Evolutionary conservation across 1,139 yeast species (phyloP).

Genomic region (Sugiyamaella pinicola): DNA sequence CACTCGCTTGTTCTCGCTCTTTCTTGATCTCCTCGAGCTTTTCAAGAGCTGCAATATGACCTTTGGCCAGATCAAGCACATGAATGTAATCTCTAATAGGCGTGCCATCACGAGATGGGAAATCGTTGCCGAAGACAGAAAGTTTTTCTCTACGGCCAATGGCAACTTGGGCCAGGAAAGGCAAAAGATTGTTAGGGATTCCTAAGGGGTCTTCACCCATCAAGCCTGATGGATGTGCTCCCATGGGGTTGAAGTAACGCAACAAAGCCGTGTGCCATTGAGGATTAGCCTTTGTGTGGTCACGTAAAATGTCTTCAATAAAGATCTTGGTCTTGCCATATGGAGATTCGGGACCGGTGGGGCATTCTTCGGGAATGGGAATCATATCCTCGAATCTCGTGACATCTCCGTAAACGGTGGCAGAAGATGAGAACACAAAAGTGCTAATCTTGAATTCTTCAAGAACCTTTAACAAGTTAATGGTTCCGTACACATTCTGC

Average conservation of each 20-base stretch:
- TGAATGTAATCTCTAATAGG: conserved; percentile 83
- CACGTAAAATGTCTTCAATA: conserved; percentile 65
- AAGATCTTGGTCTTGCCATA: conserved; percentile 73
- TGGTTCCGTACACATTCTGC: conserved; percentile 69
- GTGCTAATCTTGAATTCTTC: conserved; percentile 50
- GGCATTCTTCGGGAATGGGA: conserved; percentile 80
- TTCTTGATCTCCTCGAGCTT: conserved; percentile 51
- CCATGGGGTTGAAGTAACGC: conserved; percentile 81
- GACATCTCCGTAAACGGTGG: conserved; percentile 85
- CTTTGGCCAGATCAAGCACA: conserved; percentile 79
- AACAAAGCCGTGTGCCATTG: conserved; percentile 66
- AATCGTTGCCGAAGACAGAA: conserved; percentile 67
- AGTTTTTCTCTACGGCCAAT: conserved; percentile 69
- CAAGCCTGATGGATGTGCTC: conserved; percentile 80
- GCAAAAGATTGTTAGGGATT: conserved; percentile 73
- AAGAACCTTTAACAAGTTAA: conserved; percentile 60
- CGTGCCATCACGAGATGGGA: conserved; percentile 72
- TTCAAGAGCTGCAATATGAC: conserved; percentile 71
- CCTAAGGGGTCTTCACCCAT: conserved; percentile 83
- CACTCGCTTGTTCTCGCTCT: conserved; percentile 30
- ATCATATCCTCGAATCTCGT: conserved; percentile 72
- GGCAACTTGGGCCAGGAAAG: conserved; percentile 78
- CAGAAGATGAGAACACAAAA: conserved; percentile 77
- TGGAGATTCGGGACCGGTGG: conserved; percentile 74
- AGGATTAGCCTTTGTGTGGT: conserved; percentile 53